Evolutionary conservation across 768 basidiomycete species (phyloP), one percentile per base, ranked within the genome.

Genomic region (Arthromyces matolae): DNA sequence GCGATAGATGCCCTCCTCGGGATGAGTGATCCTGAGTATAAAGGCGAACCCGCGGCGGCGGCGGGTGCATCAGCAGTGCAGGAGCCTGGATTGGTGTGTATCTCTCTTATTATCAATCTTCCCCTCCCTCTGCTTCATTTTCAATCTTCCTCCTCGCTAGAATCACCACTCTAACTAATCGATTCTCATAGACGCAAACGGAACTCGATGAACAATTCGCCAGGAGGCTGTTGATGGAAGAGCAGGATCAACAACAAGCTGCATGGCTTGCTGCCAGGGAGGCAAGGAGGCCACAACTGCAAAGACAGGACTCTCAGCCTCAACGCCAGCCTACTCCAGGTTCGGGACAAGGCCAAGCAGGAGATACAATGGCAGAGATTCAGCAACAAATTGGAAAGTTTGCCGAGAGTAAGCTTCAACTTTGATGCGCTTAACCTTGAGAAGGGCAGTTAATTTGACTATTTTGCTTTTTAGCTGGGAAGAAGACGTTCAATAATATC

Each of bases 1-100:
- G 90, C 90, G 4, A 75, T 92, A 46, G 89, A 93, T 56, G 68
- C 75, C 1, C 72, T 93, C 8, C 76, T 93, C 6, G 85, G 83
- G 8, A 92, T 93, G 90, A 90, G 77, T 65, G 91, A 93, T 66
- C 89, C 89, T 1, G 74, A 82, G 6, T 91, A 86, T 59, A 73
- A 60, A 45, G 64, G 67, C 29, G 73, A 82, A 47, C 65, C 68
- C 37, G 72, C 81, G 7, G 34, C 13, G 34, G 23, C 25, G 5
- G 18, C 4, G 23, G 29, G 29, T 31, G 29, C 29, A 8, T 8
- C 29, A n/a, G 20, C 16, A 19, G 6, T 8, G 20, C 42, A 3
- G 9, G 19, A 24, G 18, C 19, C 19, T 28, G 29, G 19, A 1
- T 10, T 29, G 46, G 47, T 40, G 5, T 22, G 47, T 49, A 4